Evolutionary conservation across 352 stramenopile genomes (phyloP), one percentile per base, ranked within the genome.

Genomic region (Saprolegnia diclina): DNA sequence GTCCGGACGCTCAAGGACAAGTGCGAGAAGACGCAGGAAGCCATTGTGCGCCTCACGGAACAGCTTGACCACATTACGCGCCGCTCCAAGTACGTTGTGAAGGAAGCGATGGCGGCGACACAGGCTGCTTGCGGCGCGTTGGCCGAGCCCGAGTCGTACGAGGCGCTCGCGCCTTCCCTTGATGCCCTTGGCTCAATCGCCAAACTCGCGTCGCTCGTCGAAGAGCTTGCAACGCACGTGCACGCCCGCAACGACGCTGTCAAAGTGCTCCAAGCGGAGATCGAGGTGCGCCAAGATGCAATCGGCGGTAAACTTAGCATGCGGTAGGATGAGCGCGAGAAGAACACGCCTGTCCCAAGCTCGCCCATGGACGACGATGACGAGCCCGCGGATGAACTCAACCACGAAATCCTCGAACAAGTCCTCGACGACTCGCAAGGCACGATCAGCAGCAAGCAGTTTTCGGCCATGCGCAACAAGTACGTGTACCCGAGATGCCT

Each of bases 371-470:
- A 69, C 65, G 75, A 71, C 63, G 84, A 78, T 29, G 79, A 87
- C 74, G 77, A 86, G 73, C 76, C 85, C 71, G 79, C 74, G 4
- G 73, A 69, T 0, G 63, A 69, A 62, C 38, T 69, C 18, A 69
- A 69, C 63, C 63, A 52, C 14, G 63, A 69, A 42, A 69, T 61
- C 38, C 50, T 69, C 21, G 63, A 69, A 61, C 29, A 44, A 21
- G 63, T 69, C 42, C 37, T 69, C 18, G 63, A 69, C 53, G 63
- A 69, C 53, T 69, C 63, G 18, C 63, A 69, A 22, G 63, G 63
- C 22, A 45, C 63, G 26, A 69, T 69, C 26, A 69, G 63, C 24
- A 48, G n/a, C 63, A 69, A 69, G 38, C 63, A 69, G 63, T 61
- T 69, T 45, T 52, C 42, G 18, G 45, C 50, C 37, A 69, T 69